Evolutionary conservation across 495 filamentous ascomycete genomes (phyloP).

Genomic region (Cairneyella variabilis): DNA sequence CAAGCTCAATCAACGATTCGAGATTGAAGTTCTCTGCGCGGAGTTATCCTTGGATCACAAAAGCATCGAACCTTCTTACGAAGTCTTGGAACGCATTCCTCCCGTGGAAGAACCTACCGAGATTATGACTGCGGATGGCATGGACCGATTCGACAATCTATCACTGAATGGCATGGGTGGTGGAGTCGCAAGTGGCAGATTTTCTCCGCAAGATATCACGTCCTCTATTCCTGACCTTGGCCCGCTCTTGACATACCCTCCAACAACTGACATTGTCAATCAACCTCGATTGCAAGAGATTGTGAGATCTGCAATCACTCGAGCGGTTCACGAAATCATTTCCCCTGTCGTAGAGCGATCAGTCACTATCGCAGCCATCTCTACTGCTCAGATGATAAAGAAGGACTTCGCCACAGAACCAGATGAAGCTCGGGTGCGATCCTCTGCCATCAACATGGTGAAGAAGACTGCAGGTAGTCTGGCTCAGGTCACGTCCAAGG

Average conservation of each 20-base stretch:
- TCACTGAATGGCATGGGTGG: constrained; percentile 67
- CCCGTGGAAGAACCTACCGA: constrained; percentile 53
- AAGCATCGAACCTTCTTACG: constrained; percentile 74
- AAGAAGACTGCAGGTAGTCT: constrained; percentile 88
- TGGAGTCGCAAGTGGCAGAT: constrained; percentile 61
- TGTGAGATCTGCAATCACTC: constrained; percentile 75
- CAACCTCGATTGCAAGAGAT: constrained; percentile 72
- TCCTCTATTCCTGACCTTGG: constrained; percentile 77
- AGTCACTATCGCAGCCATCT: constrained; percentile 95
- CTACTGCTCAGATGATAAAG: constrained; percentile 84
- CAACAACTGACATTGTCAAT: constrained; percentile 68
- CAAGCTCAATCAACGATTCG: constrained; percentile 94
- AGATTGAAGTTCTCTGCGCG: constrained; percentile 95
- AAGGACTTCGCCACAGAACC: constrained; percentile 95
- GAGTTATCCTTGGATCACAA: constrained; percentile 86
- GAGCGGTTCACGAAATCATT: constrained; percentile 90
- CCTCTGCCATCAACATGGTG: constrained; percentile 85
- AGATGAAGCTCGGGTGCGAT: constrained; percentile 79
- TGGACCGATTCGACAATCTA: constrained; percentile 77
- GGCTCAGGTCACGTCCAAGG: constrained; percentile 95
- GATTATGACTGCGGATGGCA: constrained; percentile 58
- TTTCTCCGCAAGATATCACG: constrained; percentile 69
- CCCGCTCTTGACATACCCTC: constrained; percentile 67
- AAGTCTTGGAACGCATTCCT: constrained; percentile 68
- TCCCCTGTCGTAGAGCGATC: constrained; percentile 95